These are phyloP conservation scores for Lentinula raphanica DNA, from an alignment of 768 basidiomycete species.

Conservation along the genomic window DNA sequence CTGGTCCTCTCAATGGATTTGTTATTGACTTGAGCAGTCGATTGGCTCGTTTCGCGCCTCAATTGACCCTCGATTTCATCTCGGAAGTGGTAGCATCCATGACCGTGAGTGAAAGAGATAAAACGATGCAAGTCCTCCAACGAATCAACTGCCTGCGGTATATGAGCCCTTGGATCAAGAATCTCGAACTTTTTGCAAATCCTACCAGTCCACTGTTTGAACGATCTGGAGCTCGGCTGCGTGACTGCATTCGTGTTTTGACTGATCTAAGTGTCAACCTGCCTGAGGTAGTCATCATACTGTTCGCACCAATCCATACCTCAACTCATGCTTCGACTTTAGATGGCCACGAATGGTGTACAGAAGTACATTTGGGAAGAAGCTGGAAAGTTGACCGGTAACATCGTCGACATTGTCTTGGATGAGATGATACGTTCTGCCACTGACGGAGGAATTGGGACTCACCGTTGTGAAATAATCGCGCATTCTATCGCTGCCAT, in stretches of 20 bases:
- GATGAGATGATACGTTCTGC: conserved; percentile 80
- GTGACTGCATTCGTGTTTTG: conserved; percentile 76
- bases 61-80: conserved; percentile 83
- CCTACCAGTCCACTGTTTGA: conserved; percentile 66
- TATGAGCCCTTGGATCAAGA: conserved; percentile 85
- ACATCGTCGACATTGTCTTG: conserved; percentile 65
- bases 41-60: conserved; percentile 68
- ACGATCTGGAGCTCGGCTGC: conserved; percentile 65
- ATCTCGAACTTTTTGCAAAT: conserved; percentile 66
- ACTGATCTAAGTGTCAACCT: conserved; percentile 71
- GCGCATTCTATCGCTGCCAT: conserved; percentile 69
- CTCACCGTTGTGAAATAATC: conserved; percentile 68
- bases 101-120: conserved; percentile 40
- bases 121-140: conserved; percentile 37
- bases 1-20: conserved; percentile 60
- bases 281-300: conserved; percentile 48
- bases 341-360: conserved; percentile 23
- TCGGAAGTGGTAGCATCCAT: conserved; percentile 75
- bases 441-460: conserved; percentile 77
- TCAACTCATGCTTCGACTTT: no score
- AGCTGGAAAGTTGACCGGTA: conserved; percentile 62
- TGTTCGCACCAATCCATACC: no score
- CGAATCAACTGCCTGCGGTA: conserved; percentile 75
- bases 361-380: conserved; percentile 78
- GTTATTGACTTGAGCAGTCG: conserved; percentile 64